Conservation (phyloP, 805 yeast species). For the Cyberlindnera euphorbiiphila region DNA sequence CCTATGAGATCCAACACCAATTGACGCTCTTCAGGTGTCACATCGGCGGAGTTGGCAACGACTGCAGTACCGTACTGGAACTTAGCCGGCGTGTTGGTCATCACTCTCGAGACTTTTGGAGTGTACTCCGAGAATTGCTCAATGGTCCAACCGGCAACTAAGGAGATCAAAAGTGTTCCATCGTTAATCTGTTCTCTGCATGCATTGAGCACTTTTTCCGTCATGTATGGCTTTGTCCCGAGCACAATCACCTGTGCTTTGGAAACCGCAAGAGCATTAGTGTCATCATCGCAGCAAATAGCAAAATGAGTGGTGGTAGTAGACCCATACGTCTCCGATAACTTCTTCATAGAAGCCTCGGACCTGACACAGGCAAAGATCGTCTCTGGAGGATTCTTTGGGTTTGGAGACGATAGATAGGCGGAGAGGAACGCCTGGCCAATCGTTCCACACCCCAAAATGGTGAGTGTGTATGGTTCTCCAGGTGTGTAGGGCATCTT, state of each 20-base stretch:
- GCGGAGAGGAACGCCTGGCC: slow-evolving; percentile 91
- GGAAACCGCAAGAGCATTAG: slow-evolving; percentile 56
- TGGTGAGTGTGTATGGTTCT: slow-evolving; percentile 53
- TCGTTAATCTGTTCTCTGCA: slow-evolving; percentile 32
- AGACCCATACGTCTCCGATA: slow-evolving; percentile 43
- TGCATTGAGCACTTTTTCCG: slow-evolving; percentile 50
- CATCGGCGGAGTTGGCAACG: slow-evolving; percentile 63
- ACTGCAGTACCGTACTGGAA: slow-evolving; percentile 94
- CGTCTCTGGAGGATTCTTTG: slow-evolving; percentile 53
- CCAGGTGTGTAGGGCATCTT: slow-evolving; percentile 2
- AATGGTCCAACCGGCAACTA: slow-evolving; percentile 92
- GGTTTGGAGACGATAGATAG: slow-evolving; percentile 45
- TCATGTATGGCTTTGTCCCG: slow-evolving; percentile 87
- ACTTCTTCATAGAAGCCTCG: slow-evolving; percentile 44
- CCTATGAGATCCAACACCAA: slow-evolving; percentile 47
- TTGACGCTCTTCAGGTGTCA: slow-evolving; percentile 40
- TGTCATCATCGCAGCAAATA: slow-evolving; percentile 41
- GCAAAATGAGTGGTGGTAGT: slow-evolving; percentile 44
- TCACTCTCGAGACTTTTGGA: slow-evolving; percentile 72
- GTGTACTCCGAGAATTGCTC: slow-evolving; percentile 55
- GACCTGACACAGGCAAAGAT: slow-evolving; percentile 77
- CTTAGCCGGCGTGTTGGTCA: slow-evolving; percentile 97
- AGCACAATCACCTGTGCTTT: slow-evolving; percentile 68
- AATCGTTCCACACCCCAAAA: slow-evolving; percentile 93
- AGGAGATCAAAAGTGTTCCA: slow-evolving; percentile 62